Percentiles rank a stretch among this genome's conserved stretches.
Conservation (phyloP, 73 alveolate genomes). For the Symbiodinium natans region DNA sequence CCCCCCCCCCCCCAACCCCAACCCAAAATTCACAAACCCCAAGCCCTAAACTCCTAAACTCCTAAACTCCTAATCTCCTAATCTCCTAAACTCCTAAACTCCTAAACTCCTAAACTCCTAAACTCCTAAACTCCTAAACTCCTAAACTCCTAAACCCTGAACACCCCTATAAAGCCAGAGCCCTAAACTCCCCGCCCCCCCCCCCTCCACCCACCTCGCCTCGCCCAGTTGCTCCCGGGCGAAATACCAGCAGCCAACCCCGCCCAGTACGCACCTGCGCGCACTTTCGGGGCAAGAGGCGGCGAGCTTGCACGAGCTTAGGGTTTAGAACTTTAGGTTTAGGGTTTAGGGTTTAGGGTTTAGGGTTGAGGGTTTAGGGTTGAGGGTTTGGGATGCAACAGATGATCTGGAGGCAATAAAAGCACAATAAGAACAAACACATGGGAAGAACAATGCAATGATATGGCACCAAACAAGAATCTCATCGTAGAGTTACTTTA, state of each 20-base stretch:
- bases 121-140: not conserved
- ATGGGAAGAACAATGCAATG: no score
- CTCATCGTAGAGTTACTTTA: no score
- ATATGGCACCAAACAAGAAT: no score
- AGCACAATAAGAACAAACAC: no score
- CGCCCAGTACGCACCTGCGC: constrained; percentile 32
- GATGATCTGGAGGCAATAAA: no score
- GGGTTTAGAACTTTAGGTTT: no score
- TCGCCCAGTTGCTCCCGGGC: constrained; percentile 85
- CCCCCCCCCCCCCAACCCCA: no score
- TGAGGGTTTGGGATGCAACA: not conserved
- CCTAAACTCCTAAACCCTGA: not conserved
- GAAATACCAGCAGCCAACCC: constrained; percentile 73
- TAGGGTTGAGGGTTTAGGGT: not conserved
- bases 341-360: no score
- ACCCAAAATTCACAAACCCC: not conserved
- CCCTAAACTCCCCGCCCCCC: not conserved
- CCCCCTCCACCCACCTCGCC: not conserved
- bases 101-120: not conserved
- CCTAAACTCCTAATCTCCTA: not conserved
- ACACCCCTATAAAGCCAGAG: not conserved
- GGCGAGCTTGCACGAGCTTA: no score
- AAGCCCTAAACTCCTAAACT: not conserved
- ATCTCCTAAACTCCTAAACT: not conserved
- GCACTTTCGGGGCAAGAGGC: constrained; percentile 21